Evolutionary conservation across 306 rosid genomes (phyloP), one percentile per base, ranked within the genome.

Genomic region (Nissolia schottii): DNA sequence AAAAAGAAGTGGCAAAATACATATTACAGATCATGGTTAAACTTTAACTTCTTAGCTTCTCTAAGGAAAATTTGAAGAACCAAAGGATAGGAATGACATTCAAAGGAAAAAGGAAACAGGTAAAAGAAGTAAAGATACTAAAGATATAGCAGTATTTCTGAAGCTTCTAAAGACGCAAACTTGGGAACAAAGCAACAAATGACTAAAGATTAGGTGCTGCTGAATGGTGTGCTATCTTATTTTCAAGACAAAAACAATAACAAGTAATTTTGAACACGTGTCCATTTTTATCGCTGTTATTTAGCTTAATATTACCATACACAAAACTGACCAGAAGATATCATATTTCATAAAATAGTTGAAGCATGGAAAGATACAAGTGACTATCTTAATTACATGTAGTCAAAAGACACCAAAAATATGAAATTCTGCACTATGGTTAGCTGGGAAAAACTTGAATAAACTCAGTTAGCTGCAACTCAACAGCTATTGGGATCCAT

Each of bases 111-210:
- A 24, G 19, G 8, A 61, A 31, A 28, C 59, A 14, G 49, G 51
- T 71, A 43, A 41, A 43, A 18, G 46, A 41, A 25, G n/a, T 5
- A 28, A 31, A 58, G 15, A 55, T n/a, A 29, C 25, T 10, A 4
- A 22, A 53, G 15, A 23, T 53, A 31, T 16, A 15, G 32, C 49
- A 55, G n/a, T 20, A 59, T 46, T 46, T 45, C 50, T 28, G 6
- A 71, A 71, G 68, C 34, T 58, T 32, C 22, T 3, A 5, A 46
- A 46, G 45, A 48, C 61, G 61, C 50, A 60, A 61, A 61, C 62
- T 46, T 48, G 65, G 18, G 56, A 34, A 43, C 22, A 73, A 12
- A 62, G 54, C 50, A 31, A 37, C 3, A 38, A 54, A 76, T 43
- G 41, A 41, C 74, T 34, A 29, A 27, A 29, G 38, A 19, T 38